Conservation (phyloP, 345 rosid genomes). For the Erodium maritimum region DNA sequence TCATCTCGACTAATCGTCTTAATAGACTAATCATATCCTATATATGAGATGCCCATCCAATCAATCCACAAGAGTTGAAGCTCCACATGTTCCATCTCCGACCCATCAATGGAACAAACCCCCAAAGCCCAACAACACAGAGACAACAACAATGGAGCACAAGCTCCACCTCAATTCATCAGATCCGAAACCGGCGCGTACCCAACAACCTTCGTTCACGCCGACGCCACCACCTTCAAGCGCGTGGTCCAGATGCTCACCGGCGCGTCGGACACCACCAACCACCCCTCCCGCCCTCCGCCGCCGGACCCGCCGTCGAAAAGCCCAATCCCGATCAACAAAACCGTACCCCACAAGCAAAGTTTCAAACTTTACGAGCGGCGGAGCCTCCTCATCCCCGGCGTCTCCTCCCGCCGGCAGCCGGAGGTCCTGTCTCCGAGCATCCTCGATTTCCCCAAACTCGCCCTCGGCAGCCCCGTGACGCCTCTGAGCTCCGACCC, state of each 20-base stretch:
- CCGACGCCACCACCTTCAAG: conserved; percentile 82
- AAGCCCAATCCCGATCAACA: conserved; percentile 81
- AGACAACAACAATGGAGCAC: no score
- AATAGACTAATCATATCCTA: no score
- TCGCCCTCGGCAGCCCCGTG: conserved; percentile 66
- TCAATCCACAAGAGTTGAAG: no score
- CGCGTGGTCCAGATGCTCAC: conserved; percentile 98
- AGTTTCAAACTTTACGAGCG: conserved; percentile 92
- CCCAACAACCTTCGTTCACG: conserved; percentile 97
- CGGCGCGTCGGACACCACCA: conserved; percentile 61
- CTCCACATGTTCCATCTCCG: no score
- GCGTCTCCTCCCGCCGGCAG: conserved; percentile 54
- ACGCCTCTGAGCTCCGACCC: conserved; percentile 93
- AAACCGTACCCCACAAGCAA: conserved; percentile 67
- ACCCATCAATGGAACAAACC: no score
- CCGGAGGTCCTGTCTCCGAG: conserved; percentile 87
- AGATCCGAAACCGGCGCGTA: conserved; percentile 84
- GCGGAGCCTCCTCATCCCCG: conserved; percentile 63
- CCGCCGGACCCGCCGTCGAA: conserved; percentile 22
- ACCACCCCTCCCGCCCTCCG: conserved; percentile 18
- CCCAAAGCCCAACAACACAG: no score
- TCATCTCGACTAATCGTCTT: no score
- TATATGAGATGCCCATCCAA: no score
- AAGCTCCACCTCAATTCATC: conserved; percentile 8
- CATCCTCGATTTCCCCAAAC: conserved; percentile 76